These are phyloP conservation scores for Termitomyces heimii DNA, from an alignment of 768 basidiomycete species.

Conservation along the genomic window DNA sequence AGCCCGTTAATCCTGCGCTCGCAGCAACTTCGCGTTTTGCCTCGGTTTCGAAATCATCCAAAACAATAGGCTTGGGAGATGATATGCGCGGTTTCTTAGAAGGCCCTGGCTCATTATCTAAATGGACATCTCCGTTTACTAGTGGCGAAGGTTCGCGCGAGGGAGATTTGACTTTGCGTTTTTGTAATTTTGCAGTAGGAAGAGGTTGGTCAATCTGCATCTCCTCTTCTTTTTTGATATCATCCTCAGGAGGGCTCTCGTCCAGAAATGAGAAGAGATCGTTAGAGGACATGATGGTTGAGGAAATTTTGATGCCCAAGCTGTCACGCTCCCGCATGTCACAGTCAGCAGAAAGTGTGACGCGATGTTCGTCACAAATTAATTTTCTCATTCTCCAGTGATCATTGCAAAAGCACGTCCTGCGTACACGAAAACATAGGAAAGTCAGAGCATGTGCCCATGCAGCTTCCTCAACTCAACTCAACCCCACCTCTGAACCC, in stretches of 20 bases:
- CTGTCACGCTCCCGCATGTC: background rate
- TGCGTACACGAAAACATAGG: no score
- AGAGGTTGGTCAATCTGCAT: slow-evolving; percentile 19
- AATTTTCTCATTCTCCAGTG: no score
- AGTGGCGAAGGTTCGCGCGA: slow-evolving; percentile 11
- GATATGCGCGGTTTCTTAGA: slow-evolving; percentile 59
- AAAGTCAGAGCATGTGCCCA: no score
- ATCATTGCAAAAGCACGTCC: no score
- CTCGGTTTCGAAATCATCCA: slow-evolving; percentile 94
- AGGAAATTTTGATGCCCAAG: slow-evolving; percentile 13
- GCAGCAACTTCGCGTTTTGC: slow-evolving; percentile 89
- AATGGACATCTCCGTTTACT: slow-evolving; percentile 16
- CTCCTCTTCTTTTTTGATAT: slow-evolving; percentile 27
- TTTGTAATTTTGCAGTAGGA: slow-evolving; percentile 21
- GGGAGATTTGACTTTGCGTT: slow-evolving; percentile 36
- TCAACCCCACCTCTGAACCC: no score
- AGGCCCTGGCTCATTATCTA: slow-evolving; percentile 30
- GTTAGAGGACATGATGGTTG: slow-evolving; percentile 31
- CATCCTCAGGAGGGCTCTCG: slow-evolving; percentile 32
- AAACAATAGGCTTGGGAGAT: slow-evolving; percentile 67
- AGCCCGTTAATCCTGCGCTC: slow-evolving; percentile 79
- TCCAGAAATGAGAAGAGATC: slow-evolving; percentile 72
- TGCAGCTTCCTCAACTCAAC: no score
- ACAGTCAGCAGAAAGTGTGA: background rate
- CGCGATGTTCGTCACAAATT: no score